Conservation (phyloP, 179 eudicot genomes). For the Beta macrorhiza region DNA sequence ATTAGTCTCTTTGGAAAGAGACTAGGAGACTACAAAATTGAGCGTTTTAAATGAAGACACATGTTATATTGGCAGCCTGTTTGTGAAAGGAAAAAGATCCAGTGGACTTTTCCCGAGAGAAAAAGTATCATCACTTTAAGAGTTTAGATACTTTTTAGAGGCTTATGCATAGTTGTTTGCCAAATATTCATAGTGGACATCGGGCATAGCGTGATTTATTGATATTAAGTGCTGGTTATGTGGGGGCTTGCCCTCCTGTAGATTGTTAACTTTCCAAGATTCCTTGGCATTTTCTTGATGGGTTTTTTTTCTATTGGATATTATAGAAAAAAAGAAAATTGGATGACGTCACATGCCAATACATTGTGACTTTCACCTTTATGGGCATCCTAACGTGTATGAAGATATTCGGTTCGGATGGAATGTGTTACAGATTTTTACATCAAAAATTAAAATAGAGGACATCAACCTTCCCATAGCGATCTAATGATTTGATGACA, state of each 20-base stretch:
- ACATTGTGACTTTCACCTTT: neutral
- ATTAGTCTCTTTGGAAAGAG: neutral
- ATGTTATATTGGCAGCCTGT: neutral
- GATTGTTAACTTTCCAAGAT: neutral
- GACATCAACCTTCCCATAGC: neutral
- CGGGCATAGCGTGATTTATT: neutral
- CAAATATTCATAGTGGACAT: neutral
- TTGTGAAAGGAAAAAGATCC: neutral
- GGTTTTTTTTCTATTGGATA: neutral
- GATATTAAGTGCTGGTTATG: neutral
- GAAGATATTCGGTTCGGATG: neutral
- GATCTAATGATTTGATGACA: neutral
- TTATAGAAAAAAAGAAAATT: neutral
- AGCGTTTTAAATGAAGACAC: neutral
- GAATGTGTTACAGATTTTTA: neutral
- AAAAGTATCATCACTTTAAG: neutral
- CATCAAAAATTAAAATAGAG: neutral
- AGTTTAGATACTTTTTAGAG: neutral
- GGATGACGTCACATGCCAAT: neutral
- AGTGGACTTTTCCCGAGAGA: neutral
- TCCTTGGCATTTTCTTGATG: constrained; percentile 1
- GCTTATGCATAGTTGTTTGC: neutral
- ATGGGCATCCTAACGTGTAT: neutral
- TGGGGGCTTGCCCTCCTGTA: neutral
- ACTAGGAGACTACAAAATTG: neutral